Conservation (phyloP, 257 asterid species). For the Echium plantagineum region DNA sequence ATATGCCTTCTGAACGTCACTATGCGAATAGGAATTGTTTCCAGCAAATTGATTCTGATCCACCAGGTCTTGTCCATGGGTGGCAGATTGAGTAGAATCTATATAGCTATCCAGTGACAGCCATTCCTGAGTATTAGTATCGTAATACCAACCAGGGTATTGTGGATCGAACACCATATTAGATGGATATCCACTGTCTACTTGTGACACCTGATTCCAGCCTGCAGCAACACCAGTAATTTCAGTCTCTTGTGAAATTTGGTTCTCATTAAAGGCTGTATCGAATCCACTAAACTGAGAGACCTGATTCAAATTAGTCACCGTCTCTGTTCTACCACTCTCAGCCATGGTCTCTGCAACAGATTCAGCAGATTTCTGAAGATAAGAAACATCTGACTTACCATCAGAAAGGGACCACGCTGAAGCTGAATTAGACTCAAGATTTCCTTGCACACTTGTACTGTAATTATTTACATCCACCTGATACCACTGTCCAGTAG, state of each 20-base stretch:
- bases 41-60: conserved; percentile 33
- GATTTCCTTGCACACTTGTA: conserved; percentile 23
- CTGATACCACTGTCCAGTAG: conserved; percentile 86
- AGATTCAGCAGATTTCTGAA: conserved; percentile 58
- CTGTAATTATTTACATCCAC: conserved; percentile 35
- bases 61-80: conserved; percentile 36
- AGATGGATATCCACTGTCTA: conserved; percentile 56
- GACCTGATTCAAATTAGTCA: conserved; percentile 47
- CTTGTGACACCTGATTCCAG: conserved; percentile 48
- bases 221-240: conserved; percentile 21
- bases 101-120: conserved; percentile 47
- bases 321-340: conserved; percentile 28
- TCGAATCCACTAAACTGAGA: conserved; percentile 23
- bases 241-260: conserved; percentile 14
- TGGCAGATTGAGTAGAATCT: conserved; percentile 33
- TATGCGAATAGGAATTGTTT: conserved; percentile 26
- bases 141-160: conserved; percentile 92
- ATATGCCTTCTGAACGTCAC: conserved; percentile 17
- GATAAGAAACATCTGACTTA: conserved; percentile 48
- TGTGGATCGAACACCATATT: conserved; percentile 90
- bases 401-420: conserved; percentile 33
- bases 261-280: conserved; percentile 18
- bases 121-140: conserved; percentile 65
- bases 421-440: conserved; percentile 21
- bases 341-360: conserved; percentile 42